Base-by-base conservation (phyloP, 202 grass and related monocot genomes). In the Hordeum pubiflorum region DNA sequence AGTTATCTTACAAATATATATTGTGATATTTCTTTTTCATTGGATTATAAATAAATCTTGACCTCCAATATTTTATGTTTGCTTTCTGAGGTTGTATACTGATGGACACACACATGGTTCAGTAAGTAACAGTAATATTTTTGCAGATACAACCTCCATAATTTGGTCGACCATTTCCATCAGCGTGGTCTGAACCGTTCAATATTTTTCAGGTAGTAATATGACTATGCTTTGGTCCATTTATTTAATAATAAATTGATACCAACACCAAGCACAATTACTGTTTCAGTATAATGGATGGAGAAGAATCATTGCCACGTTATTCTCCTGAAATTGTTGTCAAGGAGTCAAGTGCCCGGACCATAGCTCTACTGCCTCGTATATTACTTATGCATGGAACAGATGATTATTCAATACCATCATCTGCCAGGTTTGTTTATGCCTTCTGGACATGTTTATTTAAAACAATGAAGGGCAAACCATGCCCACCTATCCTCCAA, bases 201-300 rank as follows among this genome's bases (percentile, higher is more conserved):
- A 58, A 83, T 99, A 79, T 96, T 99, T 83, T 83, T 99, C 86
- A 95, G 96, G 96, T 99, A 89, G 72, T 86, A 44, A 50, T 58
- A 66, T 80, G n/a, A 57, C 26, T 68, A 81, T 48, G 18, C 29
- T 80, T 27, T 60, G 52, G 2, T 70, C 39, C 41, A 9, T 56
- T 67, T 54, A 50, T 69, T 24, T 74, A 63, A 39, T 44, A 76
- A 58, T 1, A 41, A 12, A 23, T 33, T 32, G n/a, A 32, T 50
- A 75, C 7, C 22, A 64, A 34, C 8, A 61, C 12, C 61, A 80
- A 62, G 0, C 6, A 40, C 64, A 40, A 80, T 13, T 88, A 66
- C 32, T 91, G 36, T 89, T 82, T 87, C 86, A 99, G 96, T 85
- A 99, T 99, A 91, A 99, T 99, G 96, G 91, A 99, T 72, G 96